phyloP scores from a whole-genome alignment of 805 yeast genomes.

The Metschnikowia aberdeeniae region DNA sequence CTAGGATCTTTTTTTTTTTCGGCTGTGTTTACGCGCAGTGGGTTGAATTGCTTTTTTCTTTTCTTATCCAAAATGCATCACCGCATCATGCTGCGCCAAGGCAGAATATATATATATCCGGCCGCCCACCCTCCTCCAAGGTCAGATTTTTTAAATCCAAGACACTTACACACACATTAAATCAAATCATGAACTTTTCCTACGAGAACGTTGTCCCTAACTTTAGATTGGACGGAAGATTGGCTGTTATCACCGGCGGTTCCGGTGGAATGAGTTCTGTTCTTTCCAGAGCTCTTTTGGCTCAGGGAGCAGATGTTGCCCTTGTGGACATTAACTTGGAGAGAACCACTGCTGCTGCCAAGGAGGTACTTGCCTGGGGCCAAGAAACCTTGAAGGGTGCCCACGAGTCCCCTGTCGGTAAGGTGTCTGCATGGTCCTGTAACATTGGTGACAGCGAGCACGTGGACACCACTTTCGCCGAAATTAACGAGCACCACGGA shows the following conservation, averaged over 20 bases:
- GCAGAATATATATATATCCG: constrained; percentile 1
- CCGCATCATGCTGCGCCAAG: constrained; percentile 1
- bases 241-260: constrained; percentile 76
- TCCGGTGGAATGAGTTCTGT: constrained; percentile 74
- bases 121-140: not conserved
- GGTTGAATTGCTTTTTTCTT: constrained; percentile 1
- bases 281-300: constrained; percentile 60
- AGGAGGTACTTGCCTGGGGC: constrained; percentile 47
- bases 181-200: constrained; percentile 22
- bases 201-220: constrained; percentile 51
- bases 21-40: not conserved
- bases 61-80: constrained; percentile 1
- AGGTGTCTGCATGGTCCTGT: constrained; percentile 64
- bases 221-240: constrained; percentile 65
- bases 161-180: constrained; percentile 1
- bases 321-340: constrained; percentile 64
- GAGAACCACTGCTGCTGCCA: constrained; percentile 52
- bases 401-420: constrained; percentile 30
- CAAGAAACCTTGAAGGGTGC: constrained; percentile 34
- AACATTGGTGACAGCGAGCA: constrained; percentile 62
- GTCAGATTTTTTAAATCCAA: not conserved
- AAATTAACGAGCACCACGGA: constrained; percentile 55
- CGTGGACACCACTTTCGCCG: constrained; percentile 53
- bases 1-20: constrained; percentile 1
- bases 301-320: constrained; percentile 76